Evolutionary conservation across 2,329 filamentous ascomycete genomes (phyloP).

Genomic region (Coniochaeta hoffmannii): DNA sequence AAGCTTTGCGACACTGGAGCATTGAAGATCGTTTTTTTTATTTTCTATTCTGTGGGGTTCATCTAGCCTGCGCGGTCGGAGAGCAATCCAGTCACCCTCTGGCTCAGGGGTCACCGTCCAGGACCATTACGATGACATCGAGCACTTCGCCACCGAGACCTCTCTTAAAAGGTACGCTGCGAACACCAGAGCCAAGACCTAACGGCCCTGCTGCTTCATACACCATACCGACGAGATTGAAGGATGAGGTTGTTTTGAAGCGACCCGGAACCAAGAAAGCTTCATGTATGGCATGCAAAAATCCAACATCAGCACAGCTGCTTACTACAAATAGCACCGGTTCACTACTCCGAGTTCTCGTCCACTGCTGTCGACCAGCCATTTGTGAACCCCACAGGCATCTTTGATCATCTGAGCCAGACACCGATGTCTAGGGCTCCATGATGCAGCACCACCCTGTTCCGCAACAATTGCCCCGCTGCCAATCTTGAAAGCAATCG

Average conservation of each 20-base stretch:
- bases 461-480: background rate
- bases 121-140: background rate
- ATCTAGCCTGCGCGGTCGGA: too few species aligned
- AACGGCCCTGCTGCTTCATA: background rate
- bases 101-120: background rate
- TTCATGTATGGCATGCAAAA: background rate
- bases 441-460: background rate
- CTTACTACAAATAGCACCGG: background rate
- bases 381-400: background rate
- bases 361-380: background rate
- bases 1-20: too few species aligned
- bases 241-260: background rate
- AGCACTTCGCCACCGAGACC: background rate
- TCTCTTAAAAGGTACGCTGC: slow-evolving; percentile 6
- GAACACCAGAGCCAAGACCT: slow-evolving; percentile 1
- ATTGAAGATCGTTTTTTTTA: too few species aligned
- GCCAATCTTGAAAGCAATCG: background rate
- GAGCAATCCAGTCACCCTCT: too few species aligned
- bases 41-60: too few species aligned
- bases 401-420: background rate
- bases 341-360: background rate
- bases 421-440: background rate
- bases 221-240: background rate
- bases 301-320: background rate
- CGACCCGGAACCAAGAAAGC: background rate